Conservation (phyloP, 345 rosid species). For the Citrus hindsii region DNA sequence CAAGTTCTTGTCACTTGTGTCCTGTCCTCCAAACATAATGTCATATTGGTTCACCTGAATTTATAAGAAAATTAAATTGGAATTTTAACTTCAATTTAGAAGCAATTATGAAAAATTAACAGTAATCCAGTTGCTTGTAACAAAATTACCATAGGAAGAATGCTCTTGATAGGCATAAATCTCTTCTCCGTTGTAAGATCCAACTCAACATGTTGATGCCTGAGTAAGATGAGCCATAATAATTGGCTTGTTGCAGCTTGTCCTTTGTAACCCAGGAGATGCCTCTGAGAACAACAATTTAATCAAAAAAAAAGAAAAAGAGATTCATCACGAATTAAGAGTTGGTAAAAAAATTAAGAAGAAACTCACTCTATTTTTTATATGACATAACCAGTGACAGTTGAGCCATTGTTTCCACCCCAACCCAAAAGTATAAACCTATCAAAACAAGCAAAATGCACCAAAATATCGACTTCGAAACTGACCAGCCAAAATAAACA, state of each 20-base stretch:
- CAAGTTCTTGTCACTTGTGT: conserved; percentile 88
- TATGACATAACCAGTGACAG: neutral
- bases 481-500: neutral
- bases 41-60: conserved; percentile 83
- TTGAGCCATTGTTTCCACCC: conserved; percentile 60
- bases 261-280: conserved; percentile 98
- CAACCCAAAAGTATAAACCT: conserved; percentile 96
- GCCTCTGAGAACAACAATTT: conserved; percentile 48
- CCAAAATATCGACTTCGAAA: neutral
- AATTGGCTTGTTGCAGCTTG: conserved; percentile 93
- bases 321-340: neutral
- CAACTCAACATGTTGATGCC: conserved; percentile 88
- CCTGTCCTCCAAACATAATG: conserved; percentile 95
- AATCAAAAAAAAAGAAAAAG: neutral
- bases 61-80: neutral
- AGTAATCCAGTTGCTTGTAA: neutral
- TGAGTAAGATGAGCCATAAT: conserved; percentile 91
- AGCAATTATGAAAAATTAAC: neutral
- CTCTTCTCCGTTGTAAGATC: conserved; percentile 96
- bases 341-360: neutral
- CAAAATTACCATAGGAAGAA: conserved; percentile 77
- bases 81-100: neutral
- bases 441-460: neutral
- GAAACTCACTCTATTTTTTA: conserved; percentile 16
- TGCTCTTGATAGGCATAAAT: conserved; percentile 92